Percentiles rank a stretch among this genome's conserved stretches.
These are phyloP conservation scores for Lipomyces orientalis DNA, from an alignment of 805 yeast genomes.

Conservation along the genomic window DNA sequence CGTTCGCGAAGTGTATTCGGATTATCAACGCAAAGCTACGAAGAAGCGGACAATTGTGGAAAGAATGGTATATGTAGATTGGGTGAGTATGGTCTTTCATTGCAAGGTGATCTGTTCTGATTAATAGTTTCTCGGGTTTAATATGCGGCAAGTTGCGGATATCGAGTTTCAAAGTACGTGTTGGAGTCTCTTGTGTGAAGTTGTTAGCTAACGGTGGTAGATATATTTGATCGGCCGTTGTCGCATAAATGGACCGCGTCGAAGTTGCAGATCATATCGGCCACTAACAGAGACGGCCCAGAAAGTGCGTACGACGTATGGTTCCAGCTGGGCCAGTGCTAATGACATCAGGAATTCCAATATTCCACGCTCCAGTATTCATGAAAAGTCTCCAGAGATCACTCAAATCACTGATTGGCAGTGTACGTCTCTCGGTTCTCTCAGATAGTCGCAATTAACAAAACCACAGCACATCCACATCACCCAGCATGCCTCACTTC, in stretches of 20 bases:
- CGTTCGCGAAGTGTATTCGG: conserved; percentile 16
- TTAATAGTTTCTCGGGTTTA: conserved; percentile 28
- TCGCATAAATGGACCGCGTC: conserved; percentile 33
- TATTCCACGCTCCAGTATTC: conserved; percentile 29
- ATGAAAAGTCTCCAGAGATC: conserved; percentile 14
- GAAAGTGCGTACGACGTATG: not conserved
- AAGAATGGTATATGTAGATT: conserved; percentile 28
- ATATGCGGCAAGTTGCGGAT: conserved; percentile 31
- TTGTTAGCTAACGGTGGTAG: conserved; percentile 8
- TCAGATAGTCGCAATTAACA: not conserved
- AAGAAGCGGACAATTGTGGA: conserved; percentile 15
- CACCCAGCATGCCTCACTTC: conserved; percentile 28
- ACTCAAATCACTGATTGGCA: conserved; percentile 18
- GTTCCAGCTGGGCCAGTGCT: not conserved
- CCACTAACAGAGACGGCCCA: not conserved
- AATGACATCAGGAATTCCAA: conserved; percentile 14
- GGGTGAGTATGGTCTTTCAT: conserved; percentile 22
- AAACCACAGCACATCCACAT: conserved; percentile 25
- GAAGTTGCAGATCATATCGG: conserved; percentile 4
- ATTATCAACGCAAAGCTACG: not conserved
- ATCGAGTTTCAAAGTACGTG: conserved; percentile 31
- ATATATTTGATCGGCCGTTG: conserved; percentile 23
- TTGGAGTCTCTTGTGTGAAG: not conserved
- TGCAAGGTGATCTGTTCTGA: not conserved
- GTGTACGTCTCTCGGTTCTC: conserved; percentile 13